phyloP scores from a whole-genome alignment of 108 stramenopile species.

The Cafeteria roenbergensis region DNA sequence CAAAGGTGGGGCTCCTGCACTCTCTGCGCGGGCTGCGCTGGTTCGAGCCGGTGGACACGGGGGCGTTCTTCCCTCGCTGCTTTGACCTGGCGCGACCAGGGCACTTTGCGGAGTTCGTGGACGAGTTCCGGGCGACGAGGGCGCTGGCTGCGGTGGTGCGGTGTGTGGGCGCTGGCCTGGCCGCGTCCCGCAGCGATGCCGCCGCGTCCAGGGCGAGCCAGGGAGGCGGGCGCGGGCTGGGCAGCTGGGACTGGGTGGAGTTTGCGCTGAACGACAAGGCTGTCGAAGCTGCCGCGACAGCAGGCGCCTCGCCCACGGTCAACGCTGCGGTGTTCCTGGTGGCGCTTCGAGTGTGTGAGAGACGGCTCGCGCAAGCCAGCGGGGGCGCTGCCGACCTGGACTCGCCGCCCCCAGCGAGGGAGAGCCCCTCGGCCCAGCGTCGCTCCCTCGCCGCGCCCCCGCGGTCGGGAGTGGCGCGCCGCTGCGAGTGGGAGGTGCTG shows the following conservation, averaged over 20 bases:
- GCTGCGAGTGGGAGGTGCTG: too few relatives aligned
- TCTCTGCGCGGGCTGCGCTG: conserved; percentile 30
- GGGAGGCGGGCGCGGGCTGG: not conserved
- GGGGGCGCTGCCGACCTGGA: too few relatives aligned
- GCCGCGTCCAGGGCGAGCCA: too few relatives aligned
- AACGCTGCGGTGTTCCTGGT: too few relatives aligned
- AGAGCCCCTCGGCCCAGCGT: too few relatives aligned
- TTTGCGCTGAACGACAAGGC: not conserved
- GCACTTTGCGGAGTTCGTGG: conserved; percentile 30
- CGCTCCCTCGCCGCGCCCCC: too few relatives aligned
- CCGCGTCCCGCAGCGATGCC: not conserved
- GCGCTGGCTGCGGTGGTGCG: conserved; percentile 29
- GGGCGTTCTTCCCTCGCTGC: conserved; percentile 36
- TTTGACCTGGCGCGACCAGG: conserved; percentile 33
- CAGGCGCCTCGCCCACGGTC: too few relatives aligned
- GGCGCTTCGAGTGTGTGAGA: too few relatives aligned
- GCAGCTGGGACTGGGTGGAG: not conserved
- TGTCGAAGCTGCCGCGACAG: not conserved
- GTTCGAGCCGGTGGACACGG: conserved; percentile 24
- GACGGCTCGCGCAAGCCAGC: too few relatives aligned
- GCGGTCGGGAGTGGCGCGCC: too few relatives aligned
- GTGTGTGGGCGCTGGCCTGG: conserved; percentile 6
- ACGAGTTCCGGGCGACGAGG: conserved; percentile 36
- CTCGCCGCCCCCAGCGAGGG: too few relatives aligned
- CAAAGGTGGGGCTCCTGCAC: conserved; percentile 40